Evolutionary conservation across 2,329 filamentous ascomycete species (phyloP).

Genomic region (Scedosporium aurantiacum): DNA sequence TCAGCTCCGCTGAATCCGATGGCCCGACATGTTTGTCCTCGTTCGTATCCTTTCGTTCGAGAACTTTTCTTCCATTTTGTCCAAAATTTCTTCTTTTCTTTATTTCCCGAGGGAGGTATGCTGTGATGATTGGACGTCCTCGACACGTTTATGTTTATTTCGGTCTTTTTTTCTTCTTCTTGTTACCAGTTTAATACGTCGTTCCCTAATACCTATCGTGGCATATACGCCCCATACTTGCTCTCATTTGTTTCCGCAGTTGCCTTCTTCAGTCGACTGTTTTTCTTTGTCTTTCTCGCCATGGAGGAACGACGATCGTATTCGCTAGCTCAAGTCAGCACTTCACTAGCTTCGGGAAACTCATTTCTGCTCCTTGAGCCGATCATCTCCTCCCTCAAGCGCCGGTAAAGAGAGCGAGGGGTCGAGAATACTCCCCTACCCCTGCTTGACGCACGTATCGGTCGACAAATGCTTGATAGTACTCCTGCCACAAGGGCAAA

Average conservation of each 20-base stretch:
- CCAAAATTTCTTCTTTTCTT: not conserved
- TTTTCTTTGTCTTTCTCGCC: not conserved
- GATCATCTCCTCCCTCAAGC: too few species aligned
- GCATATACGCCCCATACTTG: not conserved
- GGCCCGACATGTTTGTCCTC: too few species aligned
- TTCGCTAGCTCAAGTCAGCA: too few species aligned
- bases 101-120: not conserved
- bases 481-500: too few species aligned
- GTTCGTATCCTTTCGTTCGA: too few species aligned
- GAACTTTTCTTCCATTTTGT: not conserved
- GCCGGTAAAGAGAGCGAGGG: too few species aligned
- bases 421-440: too few species aligned
- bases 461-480: too few species aligned
- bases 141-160: not conserved
- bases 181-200: not conserved
- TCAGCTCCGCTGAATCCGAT: not conserved
- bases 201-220: conserved; percentile 4
- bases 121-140: not conserved
- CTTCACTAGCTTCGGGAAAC: too few species aligned
- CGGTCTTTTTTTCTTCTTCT: not conserved
- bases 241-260: not conserved
- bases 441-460: too few species aligned
- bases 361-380: too few species aligned
- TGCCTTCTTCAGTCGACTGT: conserved; percentile 1
- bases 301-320: too few species aligned